phyloP scores from a whole-genome alignment of 163 green algal species.

The Scenedesmus sp. region DNA sequence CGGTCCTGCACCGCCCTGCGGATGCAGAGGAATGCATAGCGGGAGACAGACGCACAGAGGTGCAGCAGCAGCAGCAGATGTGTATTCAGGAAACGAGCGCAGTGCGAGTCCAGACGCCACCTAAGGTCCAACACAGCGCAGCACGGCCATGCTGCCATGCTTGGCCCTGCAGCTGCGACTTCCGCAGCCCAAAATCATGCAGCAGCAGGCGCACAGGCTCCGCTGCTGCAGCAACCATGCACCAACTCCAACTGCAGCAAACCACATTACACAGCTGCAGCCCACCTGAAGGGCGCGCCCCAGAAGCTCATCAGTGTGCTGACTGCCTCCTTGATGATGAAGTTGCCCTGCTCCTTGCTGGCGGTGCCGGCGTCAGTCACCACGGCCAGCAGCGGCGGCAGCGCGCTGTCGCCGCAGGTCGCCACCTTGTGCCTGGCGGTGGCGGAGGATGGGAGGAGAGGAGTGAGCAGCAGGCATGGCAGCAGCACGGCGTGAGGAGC shows the following conservation, averaged over 20 bases:
- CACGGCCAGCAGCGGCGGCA: slow-evolving; percentile 71
- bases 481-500: not conserved
- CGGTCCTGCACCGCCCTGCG: slow-evolving; percentile 47
- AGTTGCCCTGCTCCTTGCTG: slow-evolving; percentile 79
- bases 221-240: not conserved
- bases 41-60: not conserved
- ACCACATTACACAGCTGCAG: not conserved
- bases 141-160: no score
- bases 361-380: slow-evolving; percentile 81
- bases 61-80: not conserved
- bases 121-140: not conserved
- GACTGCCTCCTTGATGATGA: slow-evolving; percentile 86
- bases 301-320: slow-evolving; percentile 75
- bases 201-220: not conserved
- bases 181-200: not conserved
- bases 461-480: not conserved
- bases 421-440: slow-evolving; percentile 16
- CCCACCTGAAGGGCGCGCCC: slow-evolving; percentile 75
- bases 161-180: no score
- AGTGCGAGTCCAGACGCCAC: not conserved
- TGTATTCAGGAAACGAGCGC: not conserved
- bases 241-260: no score
- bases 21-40: not conserved
- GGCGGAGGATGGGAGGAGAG: not conserved
- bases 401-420: slow-evolving; percentile 23